Evolutionary conservation across 192 early-diverging fungal species (phyloP).

Genomic region (Coemansia sp.): DNA sequence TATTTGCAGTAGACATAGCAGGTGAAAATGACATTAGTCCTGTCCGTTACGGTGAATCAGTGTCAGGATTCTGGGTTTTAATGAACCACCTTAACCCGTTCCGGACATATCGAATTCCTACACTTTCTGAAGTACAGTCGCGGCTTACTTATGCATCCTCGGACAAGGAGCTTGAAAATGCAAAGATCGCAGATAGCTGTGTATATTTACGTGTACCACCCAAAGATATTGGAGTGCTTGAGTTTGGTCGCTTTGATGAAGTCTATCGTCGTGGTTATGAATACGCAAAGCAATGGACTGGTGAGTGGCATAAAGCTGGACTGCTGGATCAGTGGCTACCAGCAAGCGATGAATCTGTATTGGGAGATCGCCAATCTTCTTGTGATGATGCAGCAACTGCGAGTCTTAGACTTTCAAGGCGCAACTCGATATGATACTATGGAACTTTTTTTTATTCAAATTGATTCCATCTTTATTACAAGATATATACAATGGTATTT

Average conservation of each 20-base stretch:
- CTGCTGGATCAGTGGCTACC: constrained; percentile 56
- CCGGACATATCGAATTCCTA: constrained; percentile 70
- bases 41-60: constrained; percentile 83
- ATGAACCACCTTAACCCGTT: constrained; percentile 83
- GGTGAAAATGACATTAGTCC: constrained; percentile 90
- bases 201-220: constrained; percentile 90
- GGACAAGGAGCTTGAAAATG: constrained; percentile 85
- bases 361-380: neutral
- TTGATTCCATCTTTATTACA: neutral
- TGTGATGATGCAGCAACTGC: neutral
- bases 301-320: constrained; percentile 79
- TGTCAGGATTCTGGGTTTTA: constrained; percentile 91
- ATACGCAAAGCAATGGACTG: constrained; percentile 73
- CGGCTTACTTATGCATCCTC: constrained; percentile 90
- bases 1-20: constrained; percentile 95
- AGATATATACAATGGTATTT: neutral
- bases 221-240: constrained; percentile 77
- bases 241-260: constrained; percentile 90
- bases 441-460: neutral
- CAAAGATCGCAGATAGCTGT: constrained; percentile 75
- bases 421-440: neutral
- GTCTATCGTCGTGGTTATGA: constrained; percentile 85
- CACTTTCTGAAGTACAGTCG: constrained; percentile 91
- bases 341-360: neutral
- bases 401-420: neutral